Conservation (phyloP, 2,329 filamentous ascomycete species). For the Ophiocordyceps camponoti-saundersi region DNA sequence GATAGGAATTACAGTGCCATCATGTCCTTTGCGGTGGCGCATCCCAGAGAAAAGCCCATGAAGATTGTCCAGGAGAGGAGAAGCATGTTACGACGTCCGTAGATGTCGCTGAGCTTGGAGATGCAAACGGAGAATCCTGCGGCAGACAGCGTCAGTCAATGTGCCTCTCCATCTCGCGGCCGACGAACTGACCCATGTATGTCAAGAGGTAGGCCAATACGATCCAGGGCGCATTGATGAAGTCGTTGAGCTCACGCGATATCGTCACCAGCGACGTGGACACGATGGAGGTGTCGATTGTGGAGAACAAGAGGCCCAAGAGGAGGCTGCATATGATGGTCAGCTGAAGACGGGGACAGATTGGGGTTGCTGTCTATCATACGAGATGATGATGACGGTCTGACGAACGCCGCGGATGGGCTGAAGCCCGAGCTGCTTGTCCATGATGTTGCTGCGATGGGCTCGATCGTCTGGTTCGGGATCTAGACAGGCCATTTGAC, state of each 20-base stretch:
- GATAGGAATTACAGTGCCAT: conserved; percentile 26
- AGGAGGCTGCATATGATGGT: conserved; percentile 22
- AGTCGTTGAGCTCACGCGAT: conserved; percentile 32
- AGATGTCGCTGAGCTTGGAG: conserved; percentile 42
- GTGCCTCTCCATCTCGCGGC: too few relatives aligned
- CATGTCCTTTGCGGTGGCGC: conserved; percentile 32
- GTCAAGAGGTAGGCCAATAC: conserved; percentile 38
- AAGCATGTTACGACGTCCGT: conserved; percentile 33
- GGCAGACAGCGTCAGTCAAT: conserved; percentile 2
- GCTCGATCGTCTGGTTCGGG: background rate
- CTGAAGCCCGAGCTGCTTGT: background rate
- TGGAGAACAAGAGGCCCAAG: conserved; percentile 36
- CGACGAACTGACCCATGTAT: conserved; percentile 28
- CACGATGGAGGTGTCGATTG: conserved; percentile 39
- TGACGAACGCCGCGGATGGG: conserved; percentile 8
- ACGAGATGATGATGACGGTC: conserved; percentile 19
- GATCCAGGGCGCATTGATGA: conserved; percentile 35
- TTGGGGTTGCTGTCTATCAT: background rate
- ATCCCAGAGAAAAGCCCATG: conserved; percentile 36
- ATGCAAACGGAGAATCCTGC: conserved; percentile 38
- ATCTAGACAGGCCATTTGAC: conserved; percentile 5
- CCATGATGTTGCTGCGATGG: background rate
- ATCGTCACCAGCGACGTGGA: conserved; percentile 41
- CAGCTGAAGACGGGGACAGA: conserved; percentile 1
- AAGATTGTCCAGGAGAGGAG: conserved; percentile 36